Conservation (phyloP, 2,329 filamentous ascomycete genomes). For the Aspergillus intermedius region DNA sequence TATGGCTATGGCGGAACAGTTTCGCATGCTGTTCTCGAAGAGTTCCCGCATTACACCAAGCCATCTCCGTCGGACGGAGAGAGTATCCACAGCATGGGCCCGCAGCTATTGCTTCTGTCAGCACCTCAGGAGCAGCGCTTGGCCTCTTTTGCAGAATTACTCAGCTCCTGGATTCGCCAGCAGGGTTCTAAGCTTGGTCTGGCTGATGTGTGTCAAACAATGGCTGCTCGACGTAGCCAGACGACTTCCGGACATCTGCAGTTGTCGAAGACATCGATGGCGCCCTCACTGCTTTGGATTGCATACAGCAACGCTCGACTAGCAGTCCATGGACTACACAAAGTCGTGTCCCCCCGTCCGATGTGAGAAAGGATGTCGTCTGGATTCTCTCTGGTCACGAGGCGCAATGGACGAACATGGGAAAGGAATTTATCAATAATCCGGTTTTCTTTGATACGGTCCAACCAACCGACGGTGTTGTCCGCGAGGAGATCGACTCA, state of each 20-base stretch:
- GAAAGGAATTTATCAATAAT: constrained; percentile 26
- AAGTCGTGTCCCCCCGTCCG: constrained; percentile 11
- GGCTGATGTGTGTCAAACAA: constrained; percentile 17
- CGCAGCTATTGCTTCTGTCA: constrained; percentile 20
- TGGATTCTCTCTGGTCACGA: constrained; percentile 41
- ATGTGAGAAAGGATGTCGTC: constrained; percentile 11
- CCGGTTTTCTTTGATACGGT: constrained; percentile 14
- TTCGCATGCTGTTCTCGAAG: constrained; percentile 28
- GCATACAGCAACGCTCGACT: constrained; percentile 10
- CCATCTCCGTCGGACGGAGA: not conserved
- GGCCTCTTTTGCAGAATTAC: constrained; percentile 11
- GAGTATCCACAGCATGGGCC: not conserved
- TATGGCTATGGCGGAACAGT: constrained; percentile 33
- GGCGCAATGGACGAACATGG: constrained; percentile 38
- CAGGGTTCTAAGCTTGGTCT: constrained; percentile 14
- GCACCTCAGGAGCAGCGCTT: constrained; percentile 29
- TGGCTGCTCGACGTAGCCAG: constrained; percentile 28
- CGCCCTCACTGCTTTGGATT: constrained; percentile 14
- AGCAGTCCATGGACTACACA: constrained; percentile 4
- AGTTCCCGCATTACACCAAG: constrained; percentile 3
- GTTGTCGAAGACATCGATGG: constrained; percentile 16
- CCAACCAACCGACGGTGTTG: constrained; percentile 18
- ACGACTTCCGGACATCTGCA: constrained; percentile 24
- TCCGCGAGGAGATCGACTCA: constrained; percentile 11
- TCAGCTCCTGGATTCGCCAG: constrained; percentile 19